Conservation (phyloP, 2,329 filamentous ascomycete genomes). For the Emericellopsis atlantica region DNA sequence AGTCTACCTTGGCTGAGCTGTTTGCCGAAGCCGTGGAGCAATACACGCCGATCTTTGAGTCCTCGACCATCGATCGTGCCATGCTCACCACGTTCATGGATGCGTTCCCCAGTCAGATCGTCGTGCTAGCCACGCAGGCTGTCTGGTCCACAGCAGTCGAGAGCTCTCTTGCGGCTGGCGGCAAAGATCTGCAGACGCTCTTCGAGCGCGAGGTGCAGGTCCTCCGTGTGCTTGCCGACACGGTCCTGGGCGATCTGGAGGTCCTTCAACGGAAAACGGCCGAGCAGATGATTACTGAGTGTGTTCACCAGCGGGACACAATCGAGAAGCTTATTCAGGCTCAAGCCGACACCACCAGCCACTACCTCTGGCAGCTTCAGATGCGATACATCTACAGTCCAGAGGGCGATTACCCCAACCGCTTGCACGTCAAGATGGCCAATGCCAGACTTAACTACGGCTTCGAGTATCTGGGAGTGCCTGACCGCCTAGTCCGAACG, state of each 20-base stretch:
- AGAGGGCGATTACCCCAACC: slow-evolving; percentile 69
- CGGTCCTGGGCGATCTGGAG: slow-evolving; percentile 81
- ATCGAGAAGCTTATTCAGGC: slow-evolving; percentile 75
- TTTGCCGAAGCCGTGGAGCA: slow-evolving; percentile 75
- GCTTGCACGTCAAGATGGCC: slow-evolving; percentile 88
- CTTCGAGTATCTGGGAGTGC: slow-evolving; percentile 94
- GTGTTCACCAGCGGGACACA: slow-evolving; percentile 90
- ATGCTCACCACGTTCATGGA: slow-evolving; percentile 71
- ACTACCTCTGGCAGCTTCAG: slow-evolving; percentile 88
- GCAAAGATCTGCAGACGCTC: slow-evolving; percentile 53
- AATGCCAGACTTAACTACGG: slow-evolving; percentile 93
- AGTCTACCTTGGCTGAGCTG: slow-evolving; percentile 80
- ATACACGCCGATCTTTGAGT: slow-evolving; percentile 67
- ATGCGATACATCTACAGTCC: slow-evolving; percentile 91
- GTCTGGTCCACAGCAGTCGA: slow-evolving; percentile 89
- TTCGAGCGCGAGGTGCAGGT: slow-evolving; percentile 77
- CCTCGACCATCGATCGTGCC: slow-evolving; percentile 54
- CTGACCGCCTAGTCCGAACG: slow-evolving; percentile 90
- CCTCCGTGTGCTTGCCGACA: slow-evolving; percentile 73
- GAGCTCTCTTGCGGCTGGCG: slow-evolving; percentile 59
- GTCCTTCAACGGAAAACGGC: slow-evolving; percentile 88
- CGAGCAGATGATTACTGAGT: slow-evolving; percentile 97
- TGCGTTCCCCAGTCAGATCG: slow-evolving; percentile 83
- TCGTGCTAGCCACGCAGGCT: slow-evolving; percentile 85
- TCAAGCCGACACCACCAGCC: slow-evolving; percentile 61